A percentile compares a stretch with the other conserved stretches of the same genome.
Conservation (phyloP, 768 basidiomycete species). For the Suillus subluteus region DNA sequence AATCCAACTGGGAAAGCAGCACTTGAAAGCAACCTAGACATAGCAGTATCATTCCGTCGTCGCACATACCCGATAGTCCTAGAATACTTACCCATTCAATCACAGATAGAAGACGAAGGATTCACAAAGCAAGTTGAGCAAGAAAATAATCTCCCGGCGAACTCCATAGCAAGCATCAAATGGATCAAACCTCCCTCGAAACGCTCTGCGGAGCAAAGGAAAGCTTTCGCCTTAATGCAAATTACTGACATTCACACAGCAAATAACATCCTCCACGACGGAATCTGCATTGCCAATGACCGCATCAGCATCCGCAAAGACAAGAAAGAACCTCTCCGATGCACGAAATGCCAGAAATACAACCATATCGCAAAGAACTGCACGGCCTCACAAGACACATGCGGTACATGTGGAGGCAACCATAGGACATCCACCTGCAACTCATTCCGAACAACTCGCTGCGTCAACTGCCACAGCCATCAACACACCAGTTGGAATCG, state of each 20-base stretch:
- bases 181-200: too few species aligned
- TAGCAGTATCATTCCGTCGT: too few species aligned
- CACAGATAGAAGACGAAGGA: too few species aligned
- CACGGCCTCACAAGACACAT: background rate
- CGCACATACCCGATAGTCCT: too few species aligned
- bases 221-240: background rate
- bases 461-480: background rate
- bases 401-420: background rate
- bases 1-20: too few species aligned
- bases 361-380: background rate
- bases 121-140: too few species aligned
- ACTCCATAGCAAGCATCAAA: too few species aligned
- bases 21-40: too few species aligned
- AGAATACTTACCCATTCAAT: too few species aligned
- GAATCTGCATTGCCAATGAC: background rate
- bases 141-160: too few species aligned
- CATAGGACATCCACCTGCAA: background rate
- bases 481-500: background rate
- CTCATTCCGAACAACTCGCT: rapidly evolving
- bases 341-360: background rate
- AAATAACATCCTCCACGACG: background rate
- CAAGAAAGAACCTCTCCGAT: background rate
- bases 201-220: too few species aligned
- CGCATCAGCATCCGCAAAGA: background rate
- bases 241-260: background rate